Conservation (phyloP, 257 asterid genomes). For the Plantago ovata region DNA sequence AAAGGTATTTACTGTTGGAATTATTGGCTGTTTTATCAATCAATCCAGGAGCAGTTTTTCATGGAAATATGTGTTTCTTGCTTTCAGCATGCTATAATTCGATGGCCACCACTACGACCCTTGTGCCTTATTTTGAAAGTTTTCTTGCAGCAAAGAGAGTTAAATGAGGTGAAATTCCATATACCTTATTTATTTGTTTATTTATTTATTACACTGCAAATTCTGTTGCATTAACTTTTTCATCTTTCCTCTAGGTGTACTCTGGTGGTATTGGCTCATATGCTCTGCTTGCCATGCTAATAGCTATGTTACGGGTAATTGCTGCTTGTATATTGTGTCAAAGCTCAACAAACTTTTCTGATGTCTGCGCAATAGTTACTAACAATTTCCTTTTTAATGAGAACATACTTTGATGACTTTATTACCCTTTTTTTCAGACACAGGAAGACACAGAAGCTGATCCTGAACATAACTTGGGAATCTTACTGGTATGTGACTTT, state of each 20-base stretch:
- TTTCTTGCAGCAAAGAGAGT: constrained; percentile 91
- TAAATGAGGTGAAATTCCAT: constrained; percentile 65
- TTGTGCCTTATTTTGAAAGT: constrained; percentile 85
- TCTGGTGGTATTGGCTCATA: constrained; percentile 98
- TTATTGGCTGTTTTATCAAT: constrained; percentile 9
- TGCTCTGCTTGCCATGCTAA: constrained; percentile 92
- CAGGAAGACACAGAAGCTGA: constrained; percentile 46
- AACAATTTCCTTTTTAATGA: constrained; percentile 2
- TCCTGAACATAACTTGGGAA: constrained; percentile 83
- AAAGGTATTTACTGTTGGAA: constrained; percentile 37
- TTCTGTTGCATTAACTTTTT: constrained; percentile 18
- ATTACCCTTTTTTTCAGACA: constrained; percentile 37
- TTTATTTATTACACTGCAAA: constrained; percentile 12
- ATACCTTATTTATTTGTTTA: background rate
- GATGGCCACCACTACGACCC: constrained; percentile 89
- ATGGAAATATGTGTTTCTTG: background rate
- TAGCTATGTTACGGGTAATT: constrained; percentile 87
- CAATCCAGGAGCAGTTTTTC: background rate
- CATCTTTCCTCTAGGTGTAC: constrained; percentile 59
- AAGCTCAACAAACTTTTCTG: constrained; percentile 1
- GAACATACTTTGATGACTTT: constrained; percentile 8
- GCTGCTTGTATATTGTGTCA: constrained; percentile 7
- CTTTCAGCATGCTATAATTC: constrained; percentile 63
- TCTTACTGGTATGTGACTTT: constrained; percentile 58
- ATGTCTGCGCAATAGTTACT: constrained; percentile 3